phyloP scores from a whole-genome alignment of 192 early-diverging fungal species.

The Ambispora gerdemannii region DNA sequence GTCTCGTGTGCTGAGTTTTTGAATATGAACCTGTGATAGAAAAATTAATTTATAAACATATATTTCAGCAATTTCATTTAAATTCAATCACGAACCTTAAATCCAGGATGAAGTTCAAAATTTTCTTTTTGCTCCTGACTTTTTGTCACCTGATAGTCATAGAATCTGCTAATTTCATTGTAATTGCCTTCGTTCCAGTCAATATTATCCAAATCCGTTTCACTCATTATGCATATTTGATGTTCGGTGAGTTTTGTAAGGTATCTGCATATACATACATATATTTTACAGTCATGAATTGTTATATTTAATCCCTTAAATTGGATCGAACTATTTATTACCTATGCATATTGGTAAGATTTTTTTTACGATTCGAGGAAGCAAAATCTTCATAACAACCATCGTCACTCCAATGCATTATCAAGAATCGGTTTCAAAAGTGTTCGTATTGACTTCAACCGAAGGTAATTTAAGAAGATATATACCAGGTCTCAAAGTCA shows the following conservation, averaged over 20 bases:
- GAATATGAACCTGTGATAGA: not conserved
- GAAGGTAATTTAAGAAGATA: not conserved
- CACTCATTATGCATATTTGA: constrained; percentile 26
- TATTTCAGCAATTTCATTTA: not conserved
- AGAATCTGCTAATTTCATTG: not conserved
- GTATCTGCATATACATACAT: not conserved
- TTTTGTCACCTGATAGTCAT: constrained; percentile 19
- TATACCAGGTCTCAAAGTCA: not conserved
- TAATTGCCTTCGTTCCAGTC: constrained; percentile 12
- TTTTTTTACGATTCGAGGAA: constrained; percentile 24
- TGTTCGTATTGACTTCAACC: not conserved
- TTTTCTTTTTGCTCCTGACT: constrained; percentile 26
- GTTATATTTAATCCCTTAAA: not conserved
- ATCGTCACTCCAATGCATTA: constrained; percentile 27
- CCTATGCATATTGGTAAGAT: constrained; percentile 33
- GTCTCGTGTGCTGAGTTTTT: not conserved
- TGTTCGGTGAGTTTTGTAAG: constrained; percentile 28
- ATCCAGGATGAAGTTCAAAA: constrained; percentile 2
- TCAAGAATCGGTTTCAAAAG: not conserved
- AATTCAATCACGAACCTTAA: constrained; percentile 11
- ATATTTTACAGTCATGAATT: not conserved
- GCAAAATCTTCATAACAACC: constrained; percentile 31
- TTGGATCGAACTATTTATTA: not conserved
- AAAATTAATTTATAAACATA: not conserved
- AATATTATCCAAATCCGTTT: constrained; percentile 20